Conservation (phyloP, 2,329 filamentous ascomycete genomes). For the Drechslerella stenobrocha region DNA sequence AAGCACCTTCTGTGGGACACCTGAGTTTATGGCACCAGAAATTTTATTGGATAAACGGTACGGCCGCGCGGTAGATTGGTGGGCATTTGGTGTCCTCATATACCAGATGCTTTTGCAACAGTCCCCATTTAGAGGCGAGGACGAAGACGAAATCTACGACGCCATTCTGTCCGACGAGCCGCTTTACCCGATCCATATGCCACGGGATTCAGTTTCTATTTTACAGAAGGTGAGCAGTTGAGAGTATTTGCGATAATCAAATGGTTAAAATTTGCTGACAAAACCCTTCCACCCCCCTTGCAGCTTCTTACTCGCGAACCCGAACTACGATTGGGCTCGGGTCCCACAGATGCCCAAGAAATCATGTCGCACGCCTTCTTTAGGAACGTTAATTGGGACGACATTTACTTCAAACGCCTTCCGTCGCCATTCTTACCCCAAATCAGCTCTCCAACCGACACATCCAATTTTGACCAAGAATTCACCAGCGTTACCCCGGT, state of each 20-base stretch:
- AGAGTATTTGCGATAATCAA: background rate
- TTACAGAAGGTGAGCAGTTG: slow-evolving; percentile 69
- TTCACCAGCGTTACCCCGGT: slow-evolving; percentile 98
- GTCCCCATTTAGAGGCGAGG: slow-evolving; percentile 96
- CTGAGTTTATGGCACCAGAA: slow-evolving; percentile 99
- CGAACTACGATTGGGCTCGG: slow-evolving; percentile 86
- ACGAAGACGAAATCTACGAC: slow-evolving; percentile 99
- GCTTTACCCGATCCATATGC: slow-evolving; percentile 98
- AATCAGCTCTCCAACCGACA: slow-evolving; percentile 91
- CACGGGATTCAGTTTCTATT: slow-evolving; percentile 93
- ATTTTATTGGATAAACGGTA: slow-evolving; percentile 87
- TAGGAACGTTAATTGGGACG: slow-evolving; percentile 96
- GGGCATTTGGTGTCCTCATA: slow-evolving; percentile 97
- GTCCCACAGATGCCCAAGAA: slow-evolving; percentile 95
- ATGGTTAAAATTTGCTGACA: slow-evolving; percentile 14
- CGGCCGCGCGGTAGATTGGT: slow-evolving; percentile 96
- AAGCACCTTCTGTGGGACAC: slow-evolving; percentile 98
- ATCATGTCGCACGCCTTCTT: slow-evolving; percentile 99
- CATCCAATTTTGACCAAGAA: slow-evolving; percentile 99
- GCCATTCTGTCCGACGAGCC: slow-evolving; percentile 97
- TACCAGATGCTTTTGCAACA: slow-evolving; percentile 99
- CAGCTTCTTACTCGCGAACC: slow-evolving; percentile 86
- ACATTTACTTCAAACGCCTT: slow-evolving; percentile 94
- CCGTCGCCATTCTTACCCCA: slow-evolving; percentile 84
- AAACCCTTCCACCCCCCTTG: background rate